A percentile compares a stretch with the other conserved stretches of the same genome.
These are phyloP conservation scores for Orbilia brochopaga DNA, from an alignment of 2,329 filamentous ascomycete species.

Conservation along the genomic window DNA sequence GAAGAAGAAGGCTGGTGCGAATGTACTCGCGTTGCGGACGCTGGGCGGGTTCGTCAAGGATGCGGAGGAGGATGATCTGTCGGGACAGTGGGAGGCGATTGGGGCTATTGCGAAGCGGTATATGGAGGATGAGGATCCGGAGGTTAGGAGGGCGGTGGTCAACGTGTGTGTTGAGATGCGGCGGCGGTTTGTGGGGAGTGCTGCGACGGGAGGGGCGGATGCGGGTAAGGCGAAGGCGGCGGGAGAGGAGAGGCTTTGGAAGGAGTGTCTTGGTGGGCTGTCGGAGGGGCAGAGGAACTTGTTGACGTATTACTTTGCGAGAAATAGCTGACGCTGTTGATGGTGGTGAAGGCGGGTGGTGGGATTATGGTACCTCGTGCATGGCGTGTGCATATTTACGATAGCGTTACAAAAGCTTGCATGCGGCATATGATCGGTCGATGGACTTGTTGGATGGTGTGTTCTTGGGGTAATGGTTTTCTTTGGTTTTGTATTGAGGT, in stretches of 20 bases:
- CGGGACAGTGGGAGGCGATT: constrained; percentile 48
- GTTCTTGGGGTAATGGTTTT: too few species aligned
- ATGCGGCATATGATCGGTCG: too few species aligned
- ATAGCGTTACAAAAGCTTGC: too few species aligned
- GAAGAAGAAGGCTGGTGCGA: constrained; percentile 51
- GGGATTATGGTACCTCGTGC: not conserved
- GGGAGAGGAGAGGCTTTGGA: constrained; percentile 54
- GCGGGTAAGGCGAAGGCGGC: not conserved
- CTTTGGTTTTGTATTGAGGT: too few species aligned
- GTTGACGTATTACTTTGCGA: constrained; percentile 55
- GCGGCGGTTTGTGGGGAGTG: constrained; percentile 47
- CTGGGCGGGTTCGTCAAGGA: constrained; percentile 52
- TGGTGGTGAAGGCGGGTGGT: not conserved
- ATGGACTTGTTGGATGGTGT: too few species aligned
- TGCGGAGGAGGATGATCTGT: constrained; percentile 49
- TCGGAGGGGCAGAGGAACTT: constrained; percentile 53
- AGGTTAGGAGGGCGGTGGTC: constrained; percentile 53
- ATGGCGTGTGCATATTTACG: too few species aligned
- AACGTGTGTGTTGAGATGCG: constrained; percentile 54
- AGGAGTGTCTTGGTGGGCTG: constrained; percentile 54
- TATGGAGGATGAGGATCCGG: constrained; percentile 55
- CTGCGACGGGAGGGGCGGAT: constrained; percentile 3
- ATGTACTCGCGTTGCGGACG: constrained; percentile 52
- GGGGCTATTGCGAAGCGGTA: constrained; percentile 54
- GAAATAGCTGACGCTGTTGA: constrained; percentile 48